Evolutionary conservation across 768 basidiomycete species (phyloP), one percentile per base, ranked within the genome.

Genomic region (Kwoniella heveanensis): DNA sequence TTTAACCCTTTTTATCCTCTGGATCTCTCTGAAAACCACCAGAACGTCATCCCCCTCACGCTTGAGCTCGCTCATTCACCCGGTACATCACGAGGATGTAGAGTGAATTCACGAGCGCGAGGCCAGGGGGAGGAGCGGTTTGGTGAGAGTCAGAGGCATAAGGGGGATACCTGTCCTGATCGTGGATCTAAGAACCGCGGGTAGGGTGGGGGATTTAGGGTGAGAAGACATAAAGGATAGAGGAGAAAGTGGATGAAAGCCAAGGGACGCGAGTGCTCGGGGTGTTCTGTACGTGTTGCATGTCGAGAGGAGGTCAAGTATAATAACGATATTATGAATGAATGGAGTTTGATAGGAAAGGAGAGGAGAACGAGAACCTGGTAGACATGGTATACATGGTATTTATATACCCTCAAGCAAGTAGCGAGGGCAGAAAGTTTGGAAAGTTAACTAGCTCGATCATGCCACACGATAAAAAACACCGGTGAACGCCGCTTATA

Each of bases 141-240:
- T 10, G 39, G 15, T 44, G 39, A 44, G 58, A 57, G 55, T 48
- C 62, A 54, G 65, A 67, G 62, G 65, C 52, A 58, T 24, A 49
- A 36, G 54, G 51, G 60, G 57, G 57, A 26, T 49, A 53, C 54
- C 69, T 67, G 69, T 74, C 73, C 73, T 74, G 66, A 71, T 71
- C 60, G 64, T 65, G 73, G 76, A 77, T 77, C 76, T 77, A 77
- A 77, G 76, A 77, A 77, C 76, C 76, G 73, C 69, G 76, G 76
- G 65, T 61, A 15, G 60, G 32, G 68, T 32, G 32, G 32, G 25
- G 58, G 54, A 67, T 27, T 47, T 60, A 25, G 50, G 22, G 57
- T 54, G 52, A 50, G 47, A 37, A 55, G n/a, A 37, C 37, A 37
- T n/a, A 44, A 47, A 22, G 54, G 53, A n/a, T 25, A 36, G 37